A percentile compares a stretch with the other conserved stretches of the same genome.
Conservation (phyloP, 306 rosid species). For the Boehmeria nivea region DNA sequence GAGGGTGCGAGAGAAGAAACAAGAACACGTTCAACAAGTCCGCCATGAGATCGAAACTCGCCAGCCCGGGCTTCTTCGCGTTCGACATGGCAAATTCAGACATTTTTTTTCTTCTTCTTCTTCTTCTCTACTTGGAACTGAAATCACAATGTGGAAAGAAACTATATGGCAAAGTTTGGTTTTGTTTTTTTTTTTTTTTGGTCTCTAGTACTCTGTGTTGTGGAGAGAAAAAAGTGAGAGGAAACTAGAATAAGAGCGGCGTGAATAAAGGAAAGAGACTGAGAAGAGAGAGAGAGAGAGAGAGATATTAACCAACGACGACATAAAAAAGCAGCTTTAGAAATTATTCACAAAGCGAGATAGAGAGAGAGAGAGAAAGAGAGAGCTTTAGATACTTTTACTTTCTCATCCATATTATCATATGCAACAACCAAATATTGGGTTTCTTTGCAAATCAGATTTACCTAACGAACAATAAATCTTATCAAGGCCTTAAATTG, state of each 20-base stretch:
- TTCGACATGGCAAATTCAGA: conserved; percentile 48
- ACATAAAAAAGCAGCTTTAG: conserved; percentile 19
- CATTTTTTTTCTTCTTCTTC: conserved; percentile 31
- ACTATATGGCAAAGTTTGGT: no score
- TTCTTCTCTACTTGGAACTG: conserved; percentile 15
- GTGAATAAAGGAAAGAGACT: conserved; percentile 80
- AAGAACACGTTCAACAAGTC: conserved; percentile 37
- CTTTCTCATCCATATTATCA: conserved; percentile 19
- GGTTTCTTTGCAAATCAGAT: conserved; percentile 6
- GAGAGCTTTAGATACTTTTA: conserved; percentile 44
- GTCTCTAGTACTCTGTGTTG: conserved; percentile 11
- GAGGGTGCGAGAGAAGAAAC: conserved; percentile 74
- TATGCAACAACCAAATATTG: conserved; percentile 31
- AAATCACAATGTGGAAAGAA: no score
- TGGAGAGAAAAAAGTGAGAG: conserved; percentile 12
- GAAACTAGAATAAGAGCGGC: conserved; percentile 49
- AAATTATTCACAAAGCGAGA: conserved; percentile 18
- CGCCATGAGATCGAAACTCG: conserved; percentile 32
- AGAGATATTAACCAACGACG: conserved; percentile 29
- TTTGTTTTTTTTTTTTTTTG: conserved; percentile 1
- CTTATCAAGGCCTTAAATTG: conserved; percentile 1
- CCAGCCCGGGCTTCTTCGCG: conserved; percentile 37
- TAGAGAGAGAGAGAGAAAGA: no score
- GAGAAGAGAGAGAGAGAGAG: conserved; percentile 21
- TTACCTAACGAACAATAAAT: conserved; percentile 8